These are phyloP conservation scores for Scheffersomyces quercinus DNA, from an alignment of 1,139 yeast species.

Conservation along the genomic window DNA sequence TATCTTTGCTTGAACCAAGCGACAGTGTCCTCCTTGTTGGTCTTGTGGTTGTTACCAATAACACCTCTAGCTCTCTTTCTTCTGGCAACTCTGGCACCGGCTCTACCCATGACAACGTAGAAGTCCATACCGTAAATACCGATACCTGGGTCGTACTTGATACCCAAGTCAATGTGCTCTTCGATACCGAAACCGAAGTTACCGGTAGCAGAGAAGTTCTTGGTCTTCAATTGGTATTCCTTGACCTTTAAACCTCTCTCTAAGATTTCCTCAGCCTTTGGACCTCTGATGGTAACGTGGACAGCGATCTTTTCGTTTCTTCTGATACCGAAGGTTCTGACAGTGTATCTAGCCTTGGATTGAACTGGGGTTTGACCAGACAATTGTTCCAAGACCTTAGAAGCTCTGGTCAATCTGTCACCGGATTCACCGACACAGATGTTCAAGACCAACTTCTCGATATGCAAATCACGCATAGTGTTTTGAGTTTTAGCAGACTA, in stretches of 20 bases:
- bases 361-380: conserved; percentile 99
- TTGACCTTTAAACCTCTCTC: conserved; percentile 99
- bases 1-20: conserved; percentile 99
- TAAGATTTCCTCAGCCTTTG: conserved; percentile 99
- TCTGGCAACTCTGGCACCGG: conserved; percentile 98
- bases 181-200: conserved; percentile 99
- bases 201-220: conserved; percentile 98
- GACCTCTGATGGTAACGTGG: conserved; percentile 99
- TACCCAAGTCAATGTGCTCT: conserved; percentile 99
- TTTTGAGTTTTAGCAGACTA: conserved; percentile 45
- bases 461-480: conserved; percentile 97
- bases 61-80: conserved; percentile 94
- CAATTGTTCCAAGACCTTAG: conserved; percentile 99
- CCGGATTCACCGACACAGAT: conserved; percentile 99
- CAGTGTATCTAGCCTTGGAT: conserved; percentile 99
- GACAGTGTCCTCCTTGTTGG: conserved; percentile 91
- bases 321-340: conserved; percentile 99
- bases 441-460: conserved; percentile 99
- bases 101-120: conserved; percentile 99
- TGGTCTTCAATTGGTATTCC: conserved; percentile 94
- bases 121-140: conserved; percentile 99
- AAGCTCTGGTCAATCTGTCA: conserved; percentile 99
- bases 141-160: conserved; percentile 99
- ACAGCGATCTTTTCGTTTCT: conserved; percentile 99
- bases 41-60: conserved; percentile 92